Percentiles rank a stretch among this genome's conserved stretches.
phyloP scores from a whole-genome alignment of 2,329 filamentous ascomycete species.

The Diaporthe ilicicola region DNA sequence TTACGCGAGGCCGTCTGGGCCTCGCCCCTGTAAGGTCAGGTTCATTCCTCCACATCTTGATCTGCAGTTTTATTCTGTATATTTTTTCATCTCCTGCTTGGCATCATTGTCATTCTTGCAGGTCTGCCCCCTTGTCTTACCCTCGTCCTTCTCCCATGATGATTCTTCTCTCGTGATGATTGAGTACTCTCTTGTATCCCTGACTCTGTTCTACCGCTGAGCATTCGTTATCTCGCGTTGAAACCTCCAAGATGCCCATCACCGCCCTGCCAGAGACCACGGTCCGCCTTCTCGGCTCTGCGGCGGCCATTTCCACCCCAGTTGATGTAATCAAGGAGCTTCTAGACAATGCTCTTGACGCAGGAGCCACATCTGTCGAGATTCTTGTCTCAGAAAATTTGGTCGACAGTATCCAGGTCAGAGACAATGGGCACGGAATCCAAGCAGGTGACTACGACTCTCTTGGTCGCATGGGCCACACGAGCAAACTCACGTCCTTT shows the following conservation, averaged over 20 bases:
- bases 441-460: slow-evolving; percentile 65
- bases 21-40: neutral
- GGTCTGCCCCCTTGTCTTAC: too few species aligned
- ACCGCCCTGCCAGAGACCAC: slow-evolving; percentile 56
- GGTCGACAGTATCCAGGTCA: slow-evolving; percentile 73
- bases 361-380: slow-evolving; percentile 71
- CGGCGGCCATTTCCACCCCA: slow-evolving; percentile 67
- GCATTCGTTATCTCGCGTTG: neutral
- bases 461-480: slow-evolving; percentile 73
- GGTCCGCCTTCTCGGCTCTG: slow-evolving; percentile 66
- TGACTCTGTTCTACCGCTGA: too few species aligned
- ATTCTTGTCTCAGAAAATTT: slow-evolving; percentile 72
- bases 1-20: neutral
- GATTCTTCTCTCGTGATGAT: neutral
- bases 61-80: too few species aligned
- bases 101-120: too few species aligned
- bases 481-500: slow-evolving; percentile 75
- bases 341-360: slow-evolving; percentile 80
- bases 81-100: neutral
- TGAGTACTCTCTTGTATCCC: neutral
- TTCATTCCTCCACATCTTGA: neutral
- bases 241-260: slow-evolving; percentile 56
- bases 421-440: slow-evolving; percentile 80
- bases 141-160: too few species aligned
- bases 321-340: slow-evolving; percentile 77